Evolutionary conservation across 2,329 filamentous ascomycete genomes (phyloP), one percentile per base, ranked within the genome.

Genomic region (Monosporascus ibericus): DNA sequence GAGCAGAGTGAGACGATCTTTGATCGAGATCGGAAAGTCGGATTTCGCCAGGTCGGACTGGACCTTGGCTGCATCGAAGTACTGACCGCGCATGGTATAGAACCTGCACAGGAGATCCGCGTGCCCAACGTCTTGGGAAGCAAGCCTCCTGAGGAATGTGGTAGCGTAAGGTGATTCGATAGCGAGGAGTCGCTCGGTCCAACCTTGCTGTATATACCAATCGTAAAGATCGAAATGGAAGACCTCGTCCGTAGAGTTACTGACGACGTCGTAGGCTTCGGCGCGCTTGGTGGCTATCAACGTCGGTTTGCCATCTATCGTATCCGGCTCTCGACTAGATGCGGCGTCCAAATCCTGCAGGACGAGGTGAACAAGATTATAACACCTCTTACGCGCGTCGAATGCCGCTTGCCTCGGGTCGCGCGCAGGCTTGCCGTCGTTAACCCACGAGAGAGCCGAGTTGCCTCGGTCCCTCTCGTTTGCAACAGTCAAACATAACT

Each of bases 151-250:
- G 3, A 99, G 81, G 67, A 96, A 99, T 2, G 85, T 88, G 42
- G 95, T 81, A 25, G 97, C 90, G 63, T 91, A 92, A 0, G 86
- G 82, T 5, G 92, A 95, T 52, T 92, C 82, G 49, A 94, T 90
- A 37, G 87, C 84, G 36, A 99, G 81, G 27, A 99, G 80, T 15
- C 91, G 86, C 57, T 96, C 90, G 9, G 84, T 87, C 84, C 89
- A 92, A 18, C 88, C 87, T 67, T 92, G 86, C 50, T 80, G 73
- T 59, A 97, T 85, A 70, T 99, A 99, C 92, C 94, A 99, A 64
- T 96, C 92, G 67, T 96, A 99, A n/a, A 99, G 78, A 63, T 90
- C 90, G 55, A 90, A 95, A 68, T 97, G 87, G 74, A 99, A 99
- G 5, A 96, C 88, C 64, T 96, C 90, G 60, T 99, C 94, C 15